A percentile compares a stretch with the other conserved stretches of the same genome.
Evolutionary conservation across 2,329 filamentous ascomycete genomes (phyloP).

Genomic region (Aspergillus quadrilineatus): DNA sequence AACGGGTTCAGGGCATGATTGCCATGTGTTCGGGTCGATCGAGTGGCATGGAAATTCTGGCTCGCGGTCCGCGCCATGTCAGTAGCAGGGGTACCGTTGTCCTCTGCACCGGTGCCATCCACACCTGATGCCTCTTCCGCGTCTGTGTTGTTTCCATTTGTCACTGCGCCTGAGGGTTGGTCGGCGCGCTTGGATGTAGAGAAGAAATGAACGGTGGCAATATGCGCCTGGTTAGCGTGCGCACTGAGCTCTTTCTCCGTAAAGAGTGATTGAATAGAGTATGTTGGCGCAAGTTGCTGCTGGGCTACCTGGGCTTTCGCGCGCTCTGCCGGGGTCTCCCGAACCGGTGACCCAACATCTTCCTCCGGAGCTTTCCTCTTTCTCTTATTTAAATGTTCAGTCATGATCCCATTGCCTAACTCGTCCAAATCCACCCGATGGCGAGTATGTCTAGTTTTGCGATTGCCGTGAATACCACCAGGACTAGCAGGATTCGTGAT

Average conservation of each 20-base stretch:
- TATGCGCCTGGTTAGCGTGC: conserved; percentile 61
- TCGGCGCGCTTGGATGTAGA: conserved; percentile 53
- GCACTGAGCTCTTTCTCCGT: conserved; percentile 65
- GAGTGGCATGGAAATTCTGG: conserved; percentile 57
- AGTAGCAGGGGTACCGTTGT: conserved; percentile 44
- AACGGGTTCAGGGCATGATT: conserved; percentile 56
- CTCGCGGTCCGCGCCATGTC: conserved; percentile 63
- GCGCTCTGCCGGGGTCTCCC: conserved; percentile 53
- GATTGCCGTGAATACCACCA: conserved; percentile 58
- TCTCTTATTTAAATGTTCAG: conserved; percentile 53
- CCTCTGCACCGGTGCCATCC: conserved; percentile 42
- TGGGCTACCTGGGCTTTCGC: conserved; percentile 54
- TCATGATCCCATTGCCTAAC: conserved; percentile 47
- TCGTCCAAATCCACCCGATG: conserved; percentile 57
- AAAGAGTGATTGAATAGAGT: conserved; percentile 64
- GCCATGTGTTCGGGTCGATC: conserved; percentile 52
- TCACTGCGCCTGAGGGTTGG: conserved; percentile 38
- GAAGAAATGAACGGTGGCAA: conserved; percentile 59
- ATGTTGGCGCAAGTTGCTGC: conserved; percentile 59
- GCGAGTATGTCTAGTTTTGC: conserved; percentile 63
- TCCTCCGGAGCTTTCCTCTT: conserved; percentile 61
- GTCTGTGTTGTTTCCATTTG: conserved; percentile 44
- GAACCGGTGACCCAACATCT: conserved; percentile 59
- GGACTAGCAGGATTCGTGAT: conserved; percentile 64
- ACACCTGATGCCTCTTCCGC: conserved; percentile 37